Evolutionary conservation across 495 filamentous ascomycete genomes (phyloP).

Genomic region (Cercophora sp.): DNA sequence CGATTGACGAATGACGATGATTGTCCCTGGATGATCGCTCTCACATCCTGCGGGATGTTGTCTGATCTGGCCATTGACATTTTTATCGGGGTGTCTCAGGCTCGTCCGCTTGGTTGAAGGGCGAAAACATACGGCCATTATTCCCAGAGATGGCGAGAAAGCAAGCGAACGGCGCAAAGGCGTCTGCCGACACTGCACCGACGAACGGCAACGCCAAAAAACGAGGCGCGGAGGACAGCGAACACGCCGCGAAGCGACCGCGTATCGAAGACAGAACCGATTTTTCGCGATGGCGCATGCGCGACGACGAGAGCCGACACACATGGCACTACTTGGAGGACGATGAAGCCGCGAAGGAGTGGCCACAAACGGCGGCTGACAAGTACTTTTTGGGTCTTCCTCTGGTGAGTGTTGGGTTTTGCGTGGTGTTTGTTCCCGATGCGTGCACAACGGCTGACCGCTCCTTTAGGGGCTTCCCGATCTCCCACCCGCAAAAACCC

Average conservation of each 20-base stretch:
- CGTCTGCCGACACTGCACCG: constrained; percentile 3
- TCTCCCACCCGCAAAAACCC: constrained; percentile 64
- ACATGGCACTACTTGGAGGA: constrained; percentile 91
- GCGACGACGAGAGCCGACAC: constrained; percentile 76
- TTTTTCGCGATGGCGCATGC: constrained; percentile 74
- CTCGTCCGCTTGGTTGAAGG: too few species aligned
- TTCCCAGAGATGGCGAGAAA: constrained; percentile 17
- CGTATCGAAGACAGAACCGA: constrained; percentile 60
- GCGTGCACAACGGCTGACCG: constrained; percentile 3
- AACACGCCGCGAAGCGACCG: constrained; percentile 29
- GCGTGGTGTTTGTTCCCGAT: neutral
- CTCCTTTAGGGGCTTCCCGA: constrained; percentile 61
- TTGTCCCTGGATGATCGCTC: too few species aligned
- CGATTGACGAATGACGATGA: too few species aligned
- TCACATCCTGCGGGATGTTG: too few species aligned
- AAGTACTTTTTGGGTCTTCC: constrained; percentile 77
- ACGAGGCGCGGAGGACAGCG: constrained; percentile 26
- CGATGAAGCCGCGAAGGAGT: constrained; percentile 66
- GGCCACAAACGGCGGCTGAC: constrained; percentile 83
- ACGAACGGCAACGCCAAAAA: constrained; percentile 31
- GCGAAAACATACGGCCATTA: too few species aligned
- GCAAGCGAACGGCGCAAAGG: constrained; percentile 10
- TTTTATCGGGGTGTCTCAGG: too few species aligned
- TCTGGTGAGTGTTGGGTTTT: constrained; percentile 20
- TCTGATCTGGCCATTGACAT: too few species aligned